These are phyloP conservation scores for Calonectria crousiana DNA, from an alignment of 2,329 filamentous ascomycete species.

Conservation along the genomic window DNA sequence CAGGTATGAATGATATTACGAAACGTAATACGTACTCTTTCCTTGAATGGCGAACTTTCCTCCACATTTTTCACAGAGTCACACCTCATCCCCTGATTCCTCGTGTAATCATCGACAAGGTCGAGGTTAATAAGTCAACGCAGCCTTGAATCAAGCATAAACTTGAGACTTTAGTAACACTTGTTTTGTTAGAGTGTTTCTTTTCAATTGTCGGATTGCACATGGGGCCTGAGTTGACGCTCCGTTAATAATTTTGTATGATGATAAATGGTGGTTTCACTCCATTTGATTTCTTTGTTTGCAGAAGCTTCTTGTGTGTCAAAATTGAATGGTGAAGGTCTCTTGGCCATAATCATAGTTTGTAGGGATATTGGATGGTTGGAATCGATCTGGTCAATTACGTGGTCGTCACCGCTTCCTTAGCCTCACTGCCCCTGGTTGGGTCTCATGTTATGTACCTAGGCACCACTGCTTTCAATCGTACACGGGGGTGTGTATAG, in stretches of 20 bases:
- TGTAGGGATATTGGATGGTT: background rate
- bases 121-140: background rate
- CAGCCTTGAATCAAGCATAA: background rate
- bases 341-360: background rate
- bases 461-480: background rate
- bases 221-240: background rate
- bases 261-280: background rate
- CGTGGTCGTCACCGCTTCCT: background rate
- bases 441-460: background rate
- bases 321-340: background rate
- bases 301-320: background rate
- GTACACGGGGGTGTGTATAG: background rate
- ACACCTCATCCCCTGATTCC: background rate
- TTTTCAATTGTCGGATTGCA: background rate
- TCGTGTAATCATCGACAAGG: background rate
- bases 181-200: background rate
- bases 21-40: background rate
- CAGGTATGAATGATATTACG: background rate
- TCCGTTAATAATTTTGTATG: background rate
- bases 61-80: background rate
- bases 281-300: background rate
- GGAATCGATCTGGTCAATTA: background rate
- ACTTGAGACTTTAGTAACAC: background rate
- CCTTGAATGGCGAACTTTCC: background rate
- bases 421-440: background rate